Base-by-base conservation (phyloP, 2,329 filamentous ascomycete species). In the Colletotrichum euphorbiae region DNA sequence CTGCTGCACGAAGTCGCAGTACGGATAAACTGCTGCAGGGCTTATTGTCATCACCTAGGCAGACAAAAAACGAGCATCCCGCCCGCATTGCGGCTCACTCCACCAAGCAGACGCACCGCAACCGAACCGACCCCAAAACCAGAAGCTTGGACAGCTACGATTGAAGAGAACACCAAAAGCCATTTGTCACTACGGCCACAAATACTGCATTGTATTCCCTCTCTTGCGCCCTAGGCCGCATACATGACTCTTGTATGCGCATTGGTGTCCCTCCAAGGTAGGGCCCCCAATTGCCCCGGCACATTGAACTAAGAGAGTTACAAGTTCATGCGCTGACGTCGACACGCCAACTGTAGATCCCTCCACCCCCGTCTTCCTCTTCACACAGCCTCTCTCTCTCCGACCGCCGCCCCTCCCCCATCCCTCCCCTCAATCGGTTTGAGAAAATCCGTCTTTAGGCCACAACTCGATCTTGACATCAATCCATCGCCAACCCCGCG, bases 311-410 rank as follows among this genome's bases (percentile, higher is more conserved):
- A 67, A 67, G 48, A 70, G 64, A 67, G 69, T 63, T 57, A 72
- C 71, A 72, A 72, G 69, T 77, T 80, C 75, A 81, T 81, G 80
- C 82, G 80, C 82, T 84, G 83, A 84, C 83, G 82, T 84, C 80
- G 81, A 78, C 79, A 75, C 79, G 74, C 77, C 73, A 76, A 75
- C 75, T 76, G 74, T 74, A 72, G 75, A 78, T 79, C 77, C 75
- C 76, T 74, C 62, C 43, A 56, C 58, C 58, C 62, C 43, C 50
- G 45, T 51, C 64, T 33, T 36, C 60, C 48, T 64, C 60, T 48
- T 67, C 66, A 69, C 66, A 69, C 66, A 69, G 66, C 62, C 62
- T 43, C 36, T 60, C 36, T 60, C 36, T 64, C 57, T 62, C 48
- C 58, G 45, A 42, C 57, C 21, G 43, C 13, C 28, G 38, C 36